Base-by-base conservation (phyloP, 768 basidiomycete genomes). In the Tricholomella constricta region DNA sequence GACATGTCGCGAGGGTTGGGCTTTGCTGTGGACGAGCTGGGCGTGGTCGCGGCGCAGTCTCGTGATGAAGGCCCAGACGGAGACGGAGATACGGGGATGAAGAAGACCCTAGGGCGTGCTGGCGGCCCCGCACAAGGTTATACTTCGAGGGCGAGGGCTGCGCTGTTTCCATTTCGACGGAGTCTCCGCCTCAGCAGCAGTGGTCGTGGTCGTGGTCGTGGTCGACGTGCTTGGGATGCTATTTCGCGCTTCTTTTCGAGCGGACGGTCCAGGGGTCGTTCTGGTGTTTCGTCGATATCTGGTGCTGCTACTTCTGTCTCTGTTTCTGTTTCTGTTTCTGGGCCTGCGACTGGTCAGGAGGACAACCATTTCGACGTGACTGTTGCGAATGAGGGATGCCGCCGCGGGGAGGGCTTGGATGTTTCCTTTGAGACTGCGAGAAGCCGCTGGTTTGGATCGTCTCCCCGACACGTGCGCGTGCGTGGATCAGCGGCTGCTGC, bases 401-500 rank as follows among this genome's bases (percentile, higher is more conserved):
- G 34, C 20, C 45, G 51, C 8, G 51, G 57, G n/a, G 37, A 23
- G 48, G 34, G 54, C 36, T 53, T 56, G 45, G 58, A 53, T 48
- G 45, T 54, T 19, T 53, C 45, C 1, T 48, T 51, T 35, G 44
- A 32, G 20, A 38, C 44, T 22, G 40, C 40, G 25, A 26, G 45
- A 38, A 50, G 40, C 22, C 52, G 48, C 25, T 48, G 48, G 54
- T 51, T 46, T 46, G 48, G 54, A 17, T 48, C 27, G n/a, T 20
- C 43, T 35, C 23, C 20, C 20, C 50, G 46, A 32, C 34, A 22
- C 31, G 15, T 35, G 25, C 43, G 40, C 19, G 36, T 7, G 23
- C n/a, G n/a, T n/a, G n/a, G n/a, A n/a, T 27, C 48, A 49, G 19
- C 47, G 23, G 19, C 26, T n/a, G n/a, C n/a, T n/a, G n/a, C n/a